Evolutionary conservation across 2,329 filamentous ascomycete genomes (phyloP), one percentile per base, ranked within the genome.

Genomic region (Calonectria crousiana): DNA sequence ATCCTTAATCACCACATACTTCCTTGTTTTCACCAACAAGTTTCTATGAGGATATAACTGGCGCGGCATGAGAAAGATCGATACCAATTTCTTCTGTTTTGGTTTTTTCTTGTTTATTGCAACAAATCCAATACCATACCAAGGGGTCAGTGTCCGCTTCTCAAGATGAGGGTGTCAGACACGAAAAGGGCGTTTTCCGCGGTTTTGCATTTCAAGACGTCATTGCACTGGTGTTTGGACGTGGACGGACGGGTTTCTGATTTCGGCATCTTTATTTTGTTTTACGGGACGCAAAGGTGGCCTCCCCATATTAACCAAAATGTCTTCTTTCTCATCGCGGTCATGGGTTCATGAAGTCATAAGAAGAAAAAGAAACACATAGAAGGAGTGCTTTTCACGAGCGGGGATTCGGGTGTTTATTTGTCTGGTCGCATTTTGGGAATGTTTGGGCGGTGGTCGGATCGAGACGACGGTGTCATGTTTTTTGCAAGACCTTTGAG

Each of bases 221-320:
- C 81, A 86, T 81, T 88, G 88, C 88, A 89, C 89, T 83, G 86
- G 87, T 87, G 86, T 86, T 78, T 72, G 78, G 78, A 80, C 79
- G 72, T 69, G 71, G 77, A 78, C 67, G 71, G 77, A 78, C 67
- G 70, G 77, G 49, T 58, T 72, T 77, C 64, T 76, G 79, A 77
- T 81, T 82, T 80, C 69, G 75, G 77, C 78, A 81, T 80, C 80
- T 80, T 82, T 82, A 69, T 73, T 81, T 62, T 78, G 67, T 73
- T 73, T 76, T 36, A 74, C 68, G 80, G 80, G 74, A 78, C 76
- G 76, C 77, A 72, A 73, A 67, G 78, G 74, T 78, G 78, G 72
- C 75, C 75, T 76, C 69, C 51, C 77, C 67, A 74, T 73, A 75
- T 73, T 72, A 75, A 81, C 76, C 78, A 82, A 82, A 83, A 81